Evolutionary conservation across 805 yeast genomes (phyloP).

Genomic region (Wickerhamomyces pijperi): DNA sequence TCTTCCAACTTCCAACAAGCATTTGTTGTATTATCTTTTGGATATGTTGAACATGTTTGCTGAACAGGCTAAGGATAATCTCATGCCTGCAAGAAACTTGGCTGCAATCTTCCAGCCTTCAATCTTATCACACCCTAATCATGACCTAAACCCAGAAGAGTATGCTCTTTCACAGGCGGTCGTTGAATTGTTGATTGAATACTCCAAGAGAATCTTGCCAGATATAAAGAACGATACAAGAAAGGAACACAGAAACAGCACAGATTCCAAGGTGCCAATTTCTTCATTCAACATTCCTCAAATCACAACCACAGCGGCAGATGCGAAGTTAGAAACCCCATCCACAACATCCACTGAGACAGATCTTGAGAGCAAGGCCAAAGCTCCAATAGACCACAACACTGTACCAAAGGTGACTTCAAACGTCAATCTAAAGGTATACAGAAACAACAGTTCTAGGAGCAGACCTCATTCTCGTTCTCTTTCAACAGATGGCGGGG

Average conservation of each 20-base stretch:
- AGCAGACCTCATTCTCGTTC: constrained; percentile 28
- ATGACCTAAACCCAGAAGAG: constrained; percentile 87
- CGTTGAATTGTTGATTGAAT: constrained; percentile 80
- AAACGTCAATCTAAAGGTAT: constrained; percentile 8
- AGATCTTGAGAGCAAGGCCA: no score
- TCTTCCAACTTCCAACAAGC: constrained; percentile 71
- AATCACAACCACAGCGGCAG: neutral
- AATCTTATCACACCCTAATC: constrained; percentile 83
- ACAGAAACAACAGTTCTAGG: constrained; percentile 7
- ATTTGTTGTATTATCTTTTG: constrained; percentile 72
- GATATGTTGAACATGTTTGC: constrained; percentile 83
- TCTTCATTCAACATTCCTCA: neutral
- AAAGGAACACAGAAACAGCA: constrained; percentile 8
- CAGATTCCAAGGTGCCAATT: constrained; percentile 2
- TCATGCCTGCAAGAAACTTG: constrained; percentile 87
- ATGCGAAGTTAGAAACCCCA: neutral
- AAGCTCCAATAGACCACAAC: no score
- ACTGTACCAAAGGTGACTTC: constrained; percentile 7
- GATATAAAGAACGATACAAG: constrained; percentile 22
- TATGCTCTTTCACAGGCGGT: constrained; percentile 80
- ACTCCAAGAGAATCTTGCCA: constrained; percentile 69
- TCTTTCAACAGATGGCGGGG: constrained; percentile 33
- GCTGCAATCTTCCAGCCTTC: constrained; percentile 98
- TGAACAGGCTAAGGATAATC: constrained; percentile 60
- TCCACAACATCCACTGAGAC: no score